Evolutionary conservation across 345 rosid species (phyloP).

Genomic region (Cochlearia excelsa): DNA sequence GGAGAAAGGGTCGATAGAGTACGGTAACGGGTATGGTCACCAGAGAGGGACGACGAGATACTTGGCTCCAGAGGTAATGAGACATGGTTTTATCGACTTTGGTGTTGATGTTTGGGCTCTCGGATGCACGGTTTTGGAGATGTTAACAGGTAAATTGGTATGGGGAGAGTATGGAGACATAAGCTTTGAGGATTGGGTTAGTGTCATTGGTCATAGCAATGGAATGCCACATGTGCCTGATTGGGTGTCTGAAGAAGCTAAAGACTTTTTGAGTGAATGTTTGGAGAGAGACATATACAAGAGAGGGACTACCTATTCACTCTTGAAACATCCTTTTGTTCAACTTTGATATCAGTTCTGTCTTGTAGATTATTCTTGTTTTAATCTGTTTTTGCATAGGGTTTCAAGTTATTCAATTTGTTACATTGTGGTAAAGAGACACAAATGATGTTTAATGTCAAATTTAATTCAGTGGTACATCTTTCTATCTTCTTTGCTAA

Average conservation of each 20-base stretch:
- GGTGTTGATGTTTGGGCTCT: conserved; percentile 20
- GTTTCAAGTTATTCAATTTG: too few species aligned
- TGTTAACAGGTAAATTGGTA: background rate
- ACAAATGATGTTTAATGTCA: too few species aligned
- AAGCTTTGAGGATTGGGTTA: background rate
- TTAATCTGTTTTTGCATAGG: too few species aligned
- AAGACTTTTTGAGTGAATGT: conserved; percentile 15
- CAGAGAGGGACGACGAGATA: conserved; percentile 15
- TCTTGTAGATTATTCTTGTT: too few species aligned
- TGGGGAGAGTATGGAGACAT: conserved; percentile 8
- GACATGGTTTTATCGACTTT: background rate
- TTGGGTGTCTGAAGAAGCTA: conserved; percentile 10
- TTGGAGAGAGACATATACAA: conserved; percentile 13
- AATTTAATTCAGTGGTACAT: too few species aligned
- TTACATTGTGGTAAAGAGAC: too few species aligned
- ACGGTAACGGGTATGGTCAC: conserved; percentile 11
- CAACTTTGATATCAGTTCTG: too few species aligned
- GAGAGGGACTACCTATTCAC: conserved; percentile 3
- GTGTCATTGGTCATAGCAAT: conserved; percentile 1
- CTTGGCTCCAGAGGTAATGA: conserved; percentile 15
- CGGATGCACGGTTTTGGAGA: conserved; percentile 25
- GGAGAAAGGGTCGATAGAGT: conserved; percentile 17
- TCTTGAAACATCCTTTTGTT: conserved; percentile 5
- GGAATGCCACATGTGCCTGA: conserved; percentile 4
- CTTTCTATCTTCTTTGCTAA: too few species aligned